Base-by-base conservation (phyloP, 805 yeast genomes). In the Lipomyces orientalis region DNA sequence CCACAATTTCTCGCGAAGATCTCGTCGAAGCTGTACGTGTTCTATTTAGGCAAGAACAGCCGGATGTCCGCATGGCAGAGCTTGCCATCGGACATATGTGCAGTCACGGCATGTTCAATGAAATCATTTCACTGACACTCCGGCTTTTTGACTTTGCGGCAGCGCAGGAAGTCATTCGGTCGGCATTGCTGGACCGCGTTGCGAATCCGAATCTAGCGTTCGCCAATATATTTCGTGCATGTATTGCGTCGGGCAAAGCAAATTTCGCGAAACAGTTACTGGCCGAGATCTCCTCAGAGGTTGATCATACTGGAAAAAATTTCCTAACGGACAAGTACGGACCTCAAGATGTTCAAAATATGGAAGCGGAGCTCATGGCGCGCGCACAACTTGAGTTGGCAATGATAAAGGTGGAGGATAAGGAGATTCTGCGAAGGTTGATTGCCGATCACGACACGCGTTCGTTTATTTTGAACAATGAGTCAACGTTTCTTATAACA, bases 261-360 rank as follows among this genome's bases (percentile, higher is more conserved):
- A 54, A 37, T 29, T 66, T 66, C 43, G 69, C 61, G 29, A 58
- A 59, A 12, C 69, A 66, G 2, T 19, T 66, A 7, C 46, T 66
- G 6, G 64, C 60, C 16, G 69, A 66, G 22, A 19, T 54, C 2
- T 52, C 55, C 34, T 33, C 37, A 37, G 46, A 25, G 37, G 37
- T 58, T 2, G 59, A 51, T 16, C 37, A 29, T 39, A 12, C 31
- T 16, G 49, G 34, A 35, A 35, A 16, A 14, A n/a, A n/a, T 39
- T 29, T 29, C 49, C 49, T 43, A 16, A 16, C 19, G 6, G 25
- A 43, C 22, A 43, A 43, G 22, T 54, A 34, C 37, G 57, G 57
- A 34, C 35, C 57, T 14, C 57, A 31, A 54, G 34, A 31, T 34
- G 16, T 54, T 31, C 37, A 54, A 16, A 25, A 29, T 4, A 31